Percentiles rank a stretch among this genome's conserved stretches.
phyloP scores from a whole-genome alignment of 1,284 basidiomycete species.

The Ceratobasidium papillatum region DNA sequence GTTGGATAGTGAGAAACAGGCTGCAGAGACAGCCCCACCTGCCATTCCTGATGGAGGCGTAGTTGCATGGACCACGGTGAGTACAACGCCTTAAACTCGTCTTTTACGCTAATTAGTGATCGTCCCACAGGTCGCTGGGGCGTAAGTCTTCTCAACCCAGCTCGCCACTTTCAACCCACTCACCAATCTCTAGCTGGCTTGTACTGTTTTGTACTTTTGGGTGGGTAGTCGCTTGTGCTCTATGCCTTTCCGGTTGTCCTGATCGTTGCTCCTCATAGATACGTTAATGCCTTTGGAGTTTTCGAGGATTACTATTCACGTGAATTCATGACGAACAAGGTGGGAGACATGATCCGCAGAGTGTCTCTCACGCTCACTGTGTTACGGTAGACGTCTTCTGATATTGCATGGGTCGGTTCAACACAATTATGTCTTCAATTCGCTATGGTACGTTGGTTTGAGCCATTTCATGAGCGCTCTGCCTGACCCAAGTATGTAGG shows the following conservation, averaged over 20 bases:
- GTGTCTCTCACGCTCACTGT: background rate
- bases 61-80: slow-evolving; percentile 33
- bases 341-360: background rate
- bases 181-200: slow-evolving; percentile 15
- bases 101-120: background rate
- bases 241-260: background rate
- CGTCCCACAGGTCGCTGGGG: slow-evolving; percentile 24
- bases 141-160: slow-evolving; percentile 6
- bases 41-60: slow-evolving; percentile 32
- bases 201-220: slow-evolving; percentile 37
- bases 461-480: background rate
- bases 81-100: background rate
- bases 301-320: slow-evolving; percentile 32
- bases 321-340: slow-evolving; percentile 34
- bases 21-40: background rate
- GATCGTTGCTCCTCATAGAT: background rate
- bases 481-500: background rate
- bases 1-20: slow-evolving; percentile 23
- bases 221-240: background rate
- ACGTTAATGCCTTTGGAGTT: slow-evolving; percentile 36
- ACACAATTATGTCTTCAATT: slow-evolving; percentile 36
- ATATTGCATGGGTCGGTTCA: slow-evolving; percentile 37
- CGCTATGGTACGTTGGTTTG: slow-evolving; percentile 3
- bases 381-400: slow-evolving; percentile 12
- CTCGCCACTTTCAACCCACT: background rate